A percentile compares a stretch with the other conserved stretches of the same genome.
These are phyloP conservation scores for Lactifluus pinguis DNA, from an alignment of 768 basidiomycete genomes.

Conservation along the genomic window DNA sequence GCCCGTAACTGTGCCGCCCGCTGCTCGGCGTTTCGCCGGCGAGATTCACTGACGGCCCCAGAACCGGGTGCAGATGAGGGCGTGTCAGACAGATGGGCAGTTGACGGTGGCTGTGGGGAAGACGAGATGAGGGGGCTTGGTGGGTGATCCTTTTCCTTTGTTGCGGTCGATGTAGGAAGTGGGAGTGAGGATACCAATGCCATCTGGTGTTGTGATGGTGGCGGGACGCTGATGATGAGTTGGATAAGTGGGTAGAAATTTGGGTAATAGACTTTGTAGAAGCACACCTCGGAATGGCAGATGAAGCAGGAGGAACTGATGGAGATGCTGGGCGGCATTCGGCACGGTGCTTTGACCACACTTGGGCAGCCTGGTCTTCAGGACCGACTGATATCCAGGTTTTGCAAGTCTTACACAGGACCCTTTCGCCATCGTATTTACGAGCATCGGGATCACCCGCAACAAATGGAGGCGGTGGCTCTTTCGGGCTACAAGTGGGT, in stretches of 20 bases:
- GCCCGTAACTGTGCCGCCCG: slow-evolving; percentile 61
- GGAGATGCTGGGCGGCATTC: slow-evolving; percentile 38
- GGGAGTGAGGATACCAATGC: slow-evolving; percentile 25
- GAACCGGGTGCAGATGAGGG: not conserved
- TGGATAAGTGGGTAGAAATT: not conserved
- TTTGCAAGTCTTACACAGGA: slow-evolving; percentile 62
- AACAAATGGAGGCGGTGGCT: slow-evolving; percentile 46
- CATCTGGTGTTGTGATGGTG: slow-evolving; percentile 29
- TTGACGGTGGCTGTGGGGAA: not conserved
- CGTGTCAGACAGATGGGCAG: not conserved
- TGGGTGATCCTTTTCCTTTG: slow-evolving; percentile 10
- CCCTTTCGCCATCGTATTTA: slow-evolving; percentile 65
- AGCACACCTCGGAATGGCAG: slow-evolving; percentile 6
- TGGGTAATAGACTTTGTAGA: not conserved
- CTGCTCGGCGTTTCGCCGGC: slow-evolving; percentile 70
- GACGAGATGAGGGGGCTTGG: not conserved
- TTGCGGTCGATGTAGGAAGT: slow-evolving; percentile 8
- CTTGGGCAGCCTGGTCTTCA: slow-evolving; percentile 59
- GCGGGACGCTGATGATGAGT: slow-evolving; percentile 23
- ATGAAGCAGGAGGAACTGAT: slow-evolving; percentile 10
- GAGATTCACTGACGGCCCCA: slow-evolving; percentile 41
- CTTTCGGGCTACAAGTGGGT: slow-evolving; percentile 42
- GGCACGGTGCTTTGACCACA: slow-evolving; percentile 55
- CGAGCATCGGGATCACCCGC: slow-evolving; percentile 55
- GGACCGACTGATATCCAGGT: slow-evolving; percentile 53